Base-by-base conservation (phyloP, 192 early-diverging fungal genomes). In the Dissophora ornata region DNA sequence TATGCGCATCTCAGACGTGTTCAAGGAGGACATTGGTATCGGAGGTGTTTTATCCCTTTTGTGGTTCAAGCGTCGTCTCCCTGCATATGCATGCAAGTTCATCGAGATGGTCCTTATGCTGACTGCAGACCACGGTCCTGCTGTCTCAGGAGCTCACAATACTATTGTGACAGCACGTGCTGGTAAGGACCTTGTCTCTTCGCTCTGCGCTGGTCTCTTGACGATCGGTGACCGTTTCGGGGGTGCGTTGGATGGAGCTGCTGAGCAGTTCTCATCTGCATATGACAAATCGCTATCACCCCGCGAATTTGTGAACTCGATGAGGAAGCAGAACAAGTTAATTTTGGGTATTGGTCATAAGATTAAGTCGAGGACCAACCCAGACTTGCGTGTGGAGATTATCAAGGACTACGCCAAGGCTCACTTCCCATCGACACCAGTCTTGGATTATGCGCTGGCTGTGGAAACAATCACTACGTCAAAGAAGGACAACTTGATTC, bases 81-180 rank as follows among this genome's bases (percentile, higher is more conserved):
- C 97, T 13, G 86, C 83, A 50, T 99, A 96, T 81, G 97, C 97
- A 16, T 89, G 92, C 84, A 93, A 92, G 87, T 99, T 99, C 80
- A 97, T 99, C 62, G 97, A 99, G 86, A 99, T 99, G 97, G 95
- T 97, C 21, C 88, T 99, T 38, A 99, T 99, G 97, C 87, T 99
- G 71, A 99, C 97, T 5, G 97, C 97, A 19, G 97, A 99, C 88
- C 97, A 99, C 85, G 97, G 97, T 28, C 97, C 97, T 2, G 97
- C 97, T 38, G 97, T 98, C 18, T 96, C 95, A 57, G 97, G 73
- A 61, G 96, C 93, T 3, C 89, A 91, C 79, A 94, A 92, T 85
- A 92, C 93, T 22, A 94, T 94, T 60, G 93, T 96, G 32, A 96
- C 94, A 16, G 90, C 97, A 11, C 95, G 97, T 83, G 97, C 97